phyloP scores from a whole-genome alignment of 2,329 filamentous ascomycete genomes.

The Pseudocercospora eumusae region DNA sequence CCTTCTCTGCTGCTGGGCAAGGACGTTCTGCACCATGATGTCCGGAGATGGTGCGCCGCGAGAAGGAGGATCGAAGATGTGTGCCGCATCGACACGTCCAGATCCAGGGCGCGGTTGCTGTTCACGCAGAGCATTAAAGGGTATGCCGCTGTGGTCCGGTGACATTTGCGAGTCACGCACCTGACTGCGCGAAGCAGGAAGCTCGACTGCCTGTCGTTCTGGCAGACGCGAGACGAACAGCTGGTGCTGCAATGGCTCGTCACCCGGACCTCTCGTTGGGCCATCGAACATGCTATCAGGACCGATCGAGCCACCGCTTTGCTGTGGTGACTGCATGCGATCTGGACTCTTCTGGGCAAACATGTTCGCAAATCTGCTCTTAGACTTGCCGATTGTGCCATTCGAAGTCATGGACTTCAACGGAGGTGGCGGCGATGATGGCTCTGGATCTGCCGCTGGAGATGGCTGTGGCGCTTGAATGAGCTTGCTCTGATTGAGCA shows the following conservation, averaged over 20 bases:
- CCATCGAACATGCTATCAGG: conserved; percentile 24
- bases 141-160: conserved; percentile 29
- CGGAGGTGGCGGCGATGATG: conserved; percentile 31
- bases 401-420: conserved; percentile 29
- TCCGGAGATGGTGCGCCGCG: conserved; percentile 38
- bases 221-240: conserved; percentile 17
- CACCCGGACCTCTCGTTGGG: conserved; percentile 12
- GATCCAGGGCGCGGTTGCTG: conserved; percentile 31
- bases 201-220: conserved; percentile 21
- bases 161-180: conserved; percentile 22
- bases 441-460: conserved; percentile 26
- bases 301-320: conserved; percentile 18
- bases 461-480: conserved; percentile 40
- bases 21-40: conserved; percentile 40
- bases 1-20: conserved; percentile 45
- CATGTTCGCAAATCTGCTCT: conserved; percentile 38
- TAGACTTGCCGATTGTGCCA: conserved; percentile 30
- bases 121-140: conserved; percentile 29
- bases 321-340: conserved; percentile 34
- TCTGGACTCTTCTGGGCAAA: conserved; percentile 39
- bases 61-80: conserved; percentile 34
- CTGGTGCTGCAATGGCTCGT: conserved; percentile 21
- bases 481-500: conserved; percentile 60
- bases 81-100: conserved; percentile 29
- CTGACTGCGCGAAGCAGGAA: conserved; percentile 20